These are phyloP conservation scores for Brassica balearica DNA, from an alignment of 441 rosid genomes.

Conservation along the genomic window DNA sequence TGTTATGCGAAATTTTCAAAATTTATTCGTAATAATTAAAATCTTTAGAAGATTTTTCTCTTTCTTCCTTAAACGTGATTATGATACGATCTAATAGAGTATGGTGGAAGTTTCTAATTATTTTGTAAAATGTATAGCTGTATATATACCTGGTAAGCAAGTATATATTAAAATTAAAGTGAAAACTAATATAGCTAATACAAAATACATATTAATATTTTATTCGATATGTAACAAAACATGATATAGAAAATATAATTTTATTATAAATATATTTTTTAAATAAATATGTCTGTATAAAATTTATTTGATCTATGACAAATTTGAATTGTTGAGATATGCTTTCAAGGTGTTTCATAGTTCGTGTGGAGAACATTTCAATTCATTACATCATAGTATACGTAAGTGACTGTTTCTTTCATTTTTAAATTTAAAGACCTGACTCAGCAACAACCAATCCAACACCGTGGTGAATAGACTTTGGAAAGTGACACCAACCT, in stretches of 20 bases:
- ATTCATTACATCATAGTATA: not conserved
- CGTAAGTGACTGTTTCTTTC: not conserved
- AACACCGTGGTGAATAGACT: conserved; percentile 5
- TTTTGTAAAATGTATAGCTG: not conserved
- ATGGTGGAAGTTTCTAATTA: too few relatives aligned
- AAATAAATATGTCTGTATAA: not conserved
- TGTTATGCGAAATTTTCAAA: not conserved
- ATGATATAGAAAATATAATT: not conserved
- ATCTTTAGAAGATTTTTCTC: not conserved
- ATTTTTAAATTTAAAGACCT: not conserved
- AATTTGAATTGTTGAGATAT: not conserved
- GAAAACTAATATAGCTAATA: not conserved
- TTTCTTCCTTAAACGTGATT: not conserved
- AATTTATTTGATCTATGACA: not conserved
- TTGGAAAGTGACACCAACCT: conserved; percentile 27
- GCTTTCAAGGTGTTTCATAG: not conserved
- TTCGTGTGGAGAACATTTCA: not conserved
- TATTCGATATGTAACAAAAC: not conserved
- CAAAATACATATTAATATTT: too few relatives aligned
- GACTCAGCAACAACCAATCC: conserved; percentile 32
- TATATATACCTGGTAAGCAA: not conserved
- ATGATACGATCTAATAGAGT: too few relatives aligned
- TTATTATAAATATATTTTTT: too few relatives aligned
- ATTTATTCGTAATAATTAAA: not conserved
- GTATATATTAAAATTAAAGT: too few relatives aligned